These are phyloP conservation scores for Volvox reticuliferus DNA, from an alignment of 139 green algal genomes.

Conservation along the genomic window DNA sequence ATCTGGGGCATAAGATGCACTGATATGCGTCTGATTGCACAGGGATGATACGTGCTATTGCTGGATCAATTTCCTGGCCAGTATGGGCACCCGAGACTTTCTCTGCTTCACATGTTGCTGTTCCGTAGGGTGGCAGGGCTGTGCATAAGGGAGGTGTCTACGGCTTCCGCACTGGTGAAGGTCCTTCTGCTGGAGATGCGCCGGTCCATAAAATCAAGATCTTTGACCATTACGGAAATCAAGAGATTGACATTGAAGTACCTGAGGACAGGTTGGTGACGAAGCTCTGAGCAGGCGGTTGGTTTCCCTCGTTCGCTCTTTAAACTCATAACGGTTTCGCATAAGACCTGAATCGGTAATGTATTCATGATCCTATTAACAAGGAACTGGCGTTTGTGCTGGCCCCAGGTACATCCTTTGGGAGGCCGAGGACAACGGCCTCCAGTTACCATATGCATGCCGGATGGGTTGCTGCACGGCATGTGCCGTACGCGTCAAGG, in stretches of 20 bases:
- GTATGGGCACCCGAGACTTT: neutral
- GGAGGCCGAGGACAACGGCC: slow-evolving; percentile 93
- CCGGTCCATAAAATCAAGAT: slow-evolving; percentile 86
- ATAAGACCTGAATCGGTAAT: too few relatives aligned
- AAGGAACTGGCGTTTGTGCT: neutral
- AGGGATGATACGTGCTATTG: neutral
- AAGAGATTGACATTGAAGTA: slow-evolving; percentile 88
- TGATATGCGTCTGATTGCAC: neutral
- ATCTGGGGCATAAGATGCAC: neutral
- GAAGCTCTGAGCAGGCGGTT: too few relatives aligned
- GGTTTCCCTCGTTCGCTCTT: too few relatives aligned
- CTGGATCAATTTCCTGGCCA: neutral
- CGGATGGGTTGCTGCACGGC: slow-evolving; percentile 98
- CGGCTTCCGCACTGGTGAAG: slow-evolving; percentile 86
- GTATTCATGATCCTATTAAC: too few relatives aligned
- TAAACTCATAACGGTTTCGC: too few relatives aligned
- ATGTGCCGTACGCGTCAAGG: slow-evolving; percentile 91
- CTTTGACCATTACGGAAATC: slow-evolving; percentile 76
- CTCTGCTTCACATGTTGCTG: neutral
- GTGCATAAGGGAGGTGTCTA: slow-evolving; percentile 78
- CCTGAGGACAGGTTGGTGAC: slow-evolving; percentile 86
- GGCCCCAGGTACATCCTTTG: slow-evolving; percentile 90
- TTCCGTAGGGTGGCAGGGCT: slow-evolving; percentile 77
- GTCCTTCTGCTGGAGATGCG: slow-evolving; percentile 60
- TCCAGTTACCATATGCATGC: slow-evolving; percentile 95